Percentiles rank a stretch among this genome's conserved stretches.
These are phyloP conservation scores for Cystobasidiaceae sp. DNA, from an alignment of 1,284 basidiomycete genomes.

Conservation along the genomic window DNA sequence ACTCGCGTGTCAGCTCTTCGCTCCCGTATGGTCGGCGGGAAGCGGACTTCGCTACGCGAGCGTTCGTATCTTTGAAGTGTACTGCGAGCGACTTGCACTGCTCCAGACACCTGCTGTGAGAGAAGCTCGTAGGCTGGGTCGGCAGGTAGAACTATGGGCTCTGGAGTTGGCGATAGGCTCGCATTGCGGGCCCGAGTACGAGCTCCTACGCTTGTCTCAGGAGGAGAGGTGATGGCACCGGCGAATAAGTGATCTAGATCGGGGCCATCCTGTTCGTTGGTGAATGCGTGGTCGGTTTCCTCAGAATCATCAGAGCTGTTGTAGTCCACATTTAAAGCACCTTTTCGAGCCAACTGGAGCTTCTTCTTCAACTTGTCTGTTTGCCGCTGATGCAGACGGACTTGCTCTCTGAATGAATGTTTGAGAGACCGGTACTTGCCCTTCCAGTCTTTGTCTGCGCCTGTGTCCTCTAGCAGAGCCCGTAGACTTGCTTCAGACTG, in stretches of 20 bases:
- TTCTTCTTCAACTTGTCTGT: neutral
- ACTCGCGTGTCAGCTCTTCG: constrained; percentile 20
- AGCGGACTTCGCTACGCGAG: neutral
- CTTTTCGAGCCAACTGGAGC: neutral
- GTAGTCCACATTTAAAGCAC: neutral
- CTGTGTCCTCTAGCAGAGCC: neutral
- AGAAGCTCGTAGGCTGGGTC: neutral
- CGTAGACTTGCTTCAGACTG: neutral
- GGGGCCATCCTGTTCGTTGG: too few species aligned
- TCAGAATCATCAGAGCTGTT: too few species aligned
- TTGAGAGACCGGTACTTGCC: neutral
- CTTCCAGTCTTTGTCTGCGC: neutral
- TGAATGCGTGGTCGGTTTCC: too few species aligned
- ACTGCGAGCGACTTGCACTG: too few species aligned
- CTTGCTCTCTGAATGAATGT: too few species aligned
- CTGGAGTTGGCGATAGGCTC: neutral
- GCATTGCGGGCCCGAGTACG: neutral
- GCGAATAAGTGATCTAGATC: too few species aligned
- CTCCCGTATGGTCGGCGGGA: constrained; percentile 1
- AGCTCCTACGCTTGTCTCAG: neutral
- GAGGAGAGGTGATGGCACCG: too few species aligned
- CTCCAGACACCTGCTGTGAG: neutral
- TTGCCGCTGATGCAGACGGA: neutral
- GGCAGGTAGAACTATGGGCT: neutral
- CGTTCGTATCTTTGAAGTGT: neutral